Evolutionary conservation across 1,284 basidiomycete genomes (phyloP), one percentile per base, ranked within the genome.

Genomic region (Puccinia horiana): DNA sequence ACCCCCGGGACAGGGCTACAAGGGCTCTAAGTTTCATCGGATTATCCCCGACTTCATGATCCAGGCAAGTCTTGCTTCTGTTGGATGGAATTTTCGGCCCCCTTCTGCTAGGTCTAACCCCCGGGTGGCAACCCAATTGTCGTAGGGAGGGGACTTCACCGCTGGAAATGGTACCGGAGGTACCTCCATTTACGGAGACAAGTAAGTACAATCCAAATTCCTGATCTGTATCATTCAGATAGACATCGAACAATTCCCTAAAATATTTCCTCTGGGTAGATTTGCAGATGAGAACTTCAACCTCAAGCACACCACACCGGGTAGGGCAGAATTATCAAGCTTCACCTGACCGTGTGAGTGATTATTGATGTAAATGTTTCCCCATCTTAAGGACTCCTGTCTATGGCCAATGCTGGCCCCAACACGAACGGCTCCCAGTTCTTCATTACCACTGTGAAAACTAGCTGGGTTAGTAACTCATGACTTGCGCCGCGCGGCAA

Each of bases 361-460:
- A 11, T n/a, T n/a, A 35, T 12, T 61, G 58, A 61, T 35, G 1
- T 16, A 32, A 32, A 8, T 29, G 14, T 35, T 14, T 1, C 32
- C 32, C 29, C n/a, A 29, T 40, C 5, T 56, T 16, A 23, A 75
- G 72, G 72, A 54, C 72, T 76, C 12, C 37, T 82, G 29, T 76
- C 79, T 37, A 76, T 76, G 70, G 83, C 83, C 75, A 83, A 83
- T 69, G 81, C 83, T 47, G 83, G 83, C 6, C 83, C 83, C 9
- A 86, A 86, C 84, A 85, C 86, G 23, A 86, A 86, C 83, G 86
- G 86, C 29, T 86, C 86, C 16, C 85, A 85, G 82, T 87, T 86
- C 84, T 85, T 85, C 84, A 85, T 87, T 84, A 86, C 86, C 83
- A 86, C 86, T 65, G 86, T 86, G 67, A 83, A 83, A 70, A 86